Evolutionary conservation across 2,329 filamentous ascomycete species (phyloP).

Genomic region (Colletotrichum filicis): DNA sequence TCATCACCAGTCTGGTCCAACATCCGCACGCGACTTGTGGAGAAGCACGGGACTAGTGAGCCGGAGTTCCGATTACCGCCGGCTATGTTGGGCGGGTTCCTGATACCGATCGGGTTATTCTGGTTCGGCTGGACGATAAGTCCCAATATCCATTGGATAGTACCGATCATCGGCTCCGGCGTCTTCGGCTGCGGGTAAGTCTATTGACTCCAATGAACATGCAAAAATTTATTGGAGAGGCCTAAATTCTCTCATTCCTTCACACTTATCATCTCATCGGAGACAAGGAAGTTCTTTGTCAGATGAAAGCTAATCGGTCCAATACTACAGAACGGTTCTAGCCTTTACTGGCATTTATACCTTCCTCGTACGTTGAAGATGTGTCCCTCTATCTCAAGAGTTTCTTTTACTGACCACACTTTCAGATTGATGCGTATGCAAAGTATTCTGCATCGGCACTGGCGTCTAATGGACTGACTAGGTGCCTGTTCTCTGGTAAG

Average conservation of each 20-base stretch:
- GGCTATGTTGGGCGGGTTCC: constrained; percentile 75
- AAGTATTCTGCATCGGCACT: constrained; percentile 81
- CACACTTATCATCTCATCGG: too few species aligned
- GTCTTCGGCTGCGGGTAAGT: constrained; percentile 77
- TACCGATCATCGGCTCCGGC: constrained; percentile 71
- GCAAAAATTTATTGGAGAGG: neutral
- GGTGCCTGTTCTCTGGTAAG: constrained; percentile 78
- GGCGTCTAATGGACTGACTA: constrained; percentile 83
- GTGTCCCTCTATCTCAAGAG: neutral
- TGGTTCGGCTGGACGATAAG: constrained; percentile 36
- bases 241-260: neutral
- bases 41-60: constrained; percentile 69
- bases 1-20: constrained; percentile 74
- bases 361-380: constrained; percentile 73
- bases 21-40: constrained; percentile 67
- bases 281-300: constrained; percentile 38
- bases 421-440: constrained; percentile 80
- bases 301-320: constrained; percentile 38
- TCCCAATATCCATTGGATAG: constrained; percentile 25
- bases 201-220: neutral
- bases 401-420: neutral
- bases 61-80: constrained; percentile 88
- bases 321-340: constrained; percentile 71
- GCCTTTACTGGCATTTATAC: constrained; percentile 88
- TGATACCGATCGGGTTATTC: constrained; percentile 75